Conservation (phyloP, 1,284 basidiomycete genomes). For the Austroboletus niveus region DNA sequence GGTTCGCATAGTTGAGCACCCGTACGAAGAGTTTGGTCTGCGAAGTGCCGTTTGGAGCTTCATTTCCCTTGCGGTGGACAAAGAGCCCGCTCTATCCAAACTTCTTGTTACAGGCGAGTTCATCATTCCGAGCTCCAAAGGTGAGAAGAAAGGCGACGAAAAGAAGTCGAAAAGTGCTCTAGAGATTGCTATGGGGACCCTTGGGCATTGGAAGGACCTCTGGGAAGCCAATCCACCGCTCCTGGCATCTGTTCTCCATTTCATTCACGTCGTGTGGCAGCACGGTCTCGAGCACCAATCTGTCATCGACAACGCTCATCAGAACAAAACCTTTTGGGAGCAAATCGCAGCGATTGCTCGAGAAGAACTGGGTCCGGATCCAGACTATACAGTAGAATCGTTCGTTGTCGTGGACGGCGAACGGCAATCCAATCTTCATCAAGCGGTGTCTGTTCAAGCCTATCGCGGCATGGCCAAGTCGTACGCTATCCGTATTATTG, state of each 20-base stretch:
- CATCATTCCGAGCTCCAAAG: conserved; percentile 46
- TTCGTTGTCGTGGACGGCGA: conserved; percentile 49
- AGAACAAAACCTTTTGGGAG: conserved; percentile 62
- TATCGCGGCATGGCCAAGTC: conserved; percentile 77
- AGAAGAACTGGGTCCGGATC: conserved; percentile 64
- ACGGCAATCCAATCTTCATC: conserved; percentile 58
- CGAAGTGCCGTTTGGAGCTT: conserved; percentile 83
- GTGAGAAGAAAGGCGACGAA: conserved; percentile 27
- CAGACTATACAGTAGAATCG: conserved; percentile 56
- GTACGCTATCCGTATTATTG: conserved; percentile 69
- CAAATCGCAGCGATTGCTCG: conserved; percentile 58
- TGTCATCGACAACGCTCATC: conserved; percentile 54
- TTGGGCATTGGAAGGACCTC: conserved; percentile 67
- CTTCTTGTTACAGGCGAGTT: conserved; percentile 78
- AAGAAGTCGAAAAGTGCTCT: conserved; percentile 52
- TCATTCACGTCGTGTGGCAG: conserved; percentile 81
- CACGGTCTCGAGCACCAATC: conserved; percentile 76
- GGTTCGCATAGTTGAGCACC: conserved; percentile 65
- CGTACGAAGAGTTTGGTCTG: conserved; percentile 66
- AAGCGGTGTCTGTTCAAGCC: conserved; percentile 58
- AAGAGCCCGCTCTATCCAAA: conserved; percentile 84
- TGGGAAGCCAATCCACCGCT: conserved; percentile 78
- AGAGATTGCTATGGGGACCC: conserved; percentile 62
- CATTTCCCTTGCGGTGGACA: conserved; percentile 78
- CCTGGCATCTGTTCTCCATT: conserved; percentile 73